Percentiles rank a stretch among this genome's conserved stretches.
Conservation (phyloP, 192 early-diverging fungal genomes). For the Backusella psychrophila region DNA sequence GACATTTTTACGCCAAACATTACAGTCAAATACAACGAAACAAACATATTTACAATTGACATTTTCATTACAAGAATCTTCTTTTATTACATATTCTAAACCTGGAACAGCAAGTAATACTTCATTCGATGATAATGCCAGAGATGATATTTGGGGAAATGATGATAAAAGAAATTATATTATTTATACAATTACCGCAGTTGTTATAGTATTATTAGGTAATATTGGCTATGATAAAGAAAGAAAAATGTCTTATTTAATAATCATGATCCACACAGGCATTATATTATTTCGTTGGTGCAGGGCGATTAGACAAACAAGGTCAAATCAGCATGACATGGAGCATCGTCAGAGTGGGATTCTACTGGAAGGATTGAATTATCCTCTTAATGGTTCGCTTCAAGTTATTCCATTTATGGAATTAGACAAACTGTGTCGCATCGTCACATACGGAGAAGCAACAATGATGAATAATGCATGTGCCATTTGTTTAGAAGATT, state of each 20-base stretch:
- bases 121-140: background rate
- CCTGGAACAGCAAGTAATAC: background rate
- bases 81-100: background rate
- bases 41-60: conserved; percentile 20
- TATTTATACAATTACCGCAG: conserved; percentile 1
- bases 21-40: background rate
- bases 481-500: conserved; percentile 39
- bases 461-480: conserved; percentile 21
- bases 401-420: conserved; percentile 12
- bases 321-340: background rate
- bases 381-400: background rate
- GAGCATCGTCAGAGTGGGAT: background rate
- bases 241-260: background rate
- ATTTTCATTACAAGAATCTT: conserved; percentile 2
- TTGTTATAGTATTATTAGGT: background rate
- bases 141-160: background rate
- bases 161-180: background rate
- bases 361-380: background rate
- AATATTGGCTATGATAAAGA: background rate
- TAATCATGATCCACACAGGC: background rate
- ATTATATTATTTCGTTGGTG: background rate
- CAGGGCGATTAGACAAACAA: background rate
- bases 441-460: conserved; percentile 12
- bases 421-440: conserved; percentile 23
- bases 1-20: background rate